Base-by-base conservation (phyloP, 352 stramenopile genomes). In the Pythium plurisporium region DNA sequence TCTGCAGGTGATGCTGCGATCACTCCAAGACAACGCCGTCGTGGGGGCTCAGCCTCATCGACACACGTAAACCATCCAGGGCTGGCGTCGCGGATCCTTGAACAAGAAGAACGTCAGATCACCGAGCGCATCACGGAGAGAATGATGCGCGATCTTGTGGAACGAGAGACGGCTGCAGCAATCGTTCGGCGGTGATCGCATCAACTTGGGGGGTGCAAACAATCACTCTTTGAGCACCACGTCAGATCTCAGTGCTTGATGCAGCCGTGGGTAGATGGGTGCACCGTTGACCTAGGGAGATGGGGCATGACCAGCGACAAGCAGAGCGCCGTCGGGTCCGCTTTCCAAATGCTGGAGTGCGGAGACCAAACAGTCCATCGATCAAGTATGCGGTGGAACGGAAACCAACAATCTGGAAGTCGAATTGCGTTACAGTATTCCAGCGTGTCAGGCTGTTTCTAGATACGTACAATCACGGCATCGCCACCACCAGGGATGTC, bases 231-330 rank as follows among this genome's bases (percentile, higher is more conserved):
- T 19, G 23, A n/a, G 6, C 12, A 27, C 58, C 59, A 67, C 59
- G 59, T 67, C 59, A 61, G 59, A 62, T 58, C 51, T 67, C 51
- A 67, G 44, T 25, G 23, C 12, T 41, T 22, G 59, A 61, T 67
- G 50, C 59, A 41, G 59, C 38, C 59, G 59, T 67, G 58, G 20
- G 29, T 2, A 48, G 25, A 57, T 48, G 51, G 23, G 38, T 50
- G 27, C 27, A 52, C 10, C 33, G 34, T 22, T 29, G 10, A 40
- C 9, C 9, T 19, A 23, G 5, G 43, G 25, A 62, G 34, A 62
- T 60, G 52, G 30, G 51, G 17, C 14, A 9, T 0, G 1, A 37
- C 12, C n/a, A 45, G 14, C 19, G 6, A 31, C 29, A 33, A 55
- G 23, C 36, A 30, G 23, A 25, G 31, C 19, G 29, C 27, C 53